phyloP scores from a whole-genome alignment of 148 eudicot genomes.

The Rhododendron griersonianum region DNA sequence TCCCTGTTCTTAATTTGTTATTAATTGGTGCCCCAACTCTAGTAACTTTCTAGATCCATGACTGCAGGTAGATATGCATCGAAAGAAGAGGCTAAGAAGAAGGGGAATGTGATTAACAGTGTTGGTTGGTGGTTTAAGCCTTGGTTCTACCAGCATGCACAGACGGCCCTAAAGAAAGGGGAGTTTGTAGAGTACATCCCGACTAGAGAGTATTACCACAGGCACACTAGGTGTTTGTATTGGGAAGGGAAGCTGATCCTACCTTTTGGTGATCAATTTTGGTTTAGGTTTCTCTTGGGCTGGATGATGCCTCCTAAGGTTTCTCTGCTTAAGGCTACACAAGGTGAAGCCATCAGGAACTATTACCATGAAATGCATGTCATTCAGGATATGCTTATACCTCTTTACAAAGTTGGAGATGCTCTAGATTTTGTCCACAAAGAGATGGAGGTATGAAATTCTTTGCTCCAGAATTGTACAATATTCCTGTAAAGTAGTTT shows the following conservation, averaged over 20 bases:
- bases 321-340: conserved; percentile 91
- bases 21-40: no score
- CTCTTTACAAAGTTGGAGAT: conserved; percentile 91
- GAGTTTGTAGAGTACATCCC: conserved; percentile 90
- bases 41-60: no score
- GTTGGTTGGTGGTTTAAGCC: conserved; percentile 92
- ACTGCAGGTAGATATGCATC: conserved; percentile 59
- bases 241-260: conserved; percentile 97
- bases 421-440: conserved; percentile 78
- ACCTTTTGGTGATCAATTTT: conserved; percentile 81
- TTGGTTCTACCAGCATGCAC: conserved; percentile 92
- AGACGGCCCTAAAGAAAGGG: conserved; percentile 59
- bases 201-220: conserved; percentile 85
- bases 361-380: conserved; percentile 94
- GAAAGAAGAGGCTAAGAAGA: conserved; percentile 71
- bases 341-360: conserved; percentile 89
- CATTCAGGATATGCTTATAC: conserved; percentile 93
- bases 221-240: conserved; percentile 84
- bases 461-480: not conserved
- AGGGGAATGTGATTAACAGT: conserved; percentile 61
- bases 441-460: conserved; percentile 80
- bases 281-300: conserved; percentile 81
- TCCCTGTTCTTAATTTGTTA: no score
- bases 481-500: not conserved
- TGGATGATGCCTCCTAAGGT: conserved; percentile 98